Evolutionary conservation across 140 eudicot species (phyloP).

Genomic region (Ambrosia hybrid): DNA sequence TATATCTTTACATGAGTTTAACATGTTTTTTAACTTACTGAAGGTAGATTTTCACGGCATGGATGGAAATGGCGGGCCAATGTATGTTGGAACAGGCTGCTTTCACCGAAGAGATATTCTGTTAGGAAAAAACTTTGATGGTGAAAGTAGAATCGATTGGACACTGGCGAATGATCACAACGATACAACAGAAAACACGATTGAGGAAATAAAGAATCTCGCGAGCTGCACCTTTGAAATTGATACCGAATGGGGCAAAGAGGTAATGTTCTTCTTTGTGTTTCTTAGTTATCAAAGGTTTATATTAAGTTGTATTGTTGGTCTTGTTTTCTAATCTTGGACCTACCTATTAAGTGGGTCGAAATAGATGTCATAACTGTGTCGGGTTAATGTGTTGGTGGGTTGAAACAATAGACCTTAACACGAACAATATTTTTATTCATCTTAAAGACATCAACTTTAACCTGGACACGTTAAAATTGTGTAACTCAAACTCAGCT

Average conservation of each 20-base stretch:
- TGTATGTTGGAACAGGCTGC: constrained; percentile 82
- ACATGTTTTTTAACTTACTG: neutral
- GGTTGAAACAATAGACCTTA: neutral
- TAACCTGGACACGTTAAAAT: neutral
- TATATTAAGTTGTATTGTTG: too few relatives aligned
- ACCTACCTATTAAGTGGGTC: too few relatives aligned
- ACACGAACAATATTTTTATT: too few relatives aligned
- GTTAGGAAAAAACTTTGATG: constrained; percentile 49
- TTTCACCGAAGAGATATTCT: constrained; percentile 77
- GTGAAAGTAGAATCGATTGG: constrained; percentile 45
- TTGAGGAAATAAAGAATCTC: constrained; percentile 36
- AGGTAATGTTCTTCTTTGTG: constrained; percentile 37
- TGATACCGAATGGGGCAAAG: constrained; percentile 77
- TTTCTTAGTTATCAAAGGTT: neutral
- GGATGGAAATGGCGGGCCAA: constrained; percentile 83
- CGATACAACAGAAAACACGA: constrained; percentile 18
- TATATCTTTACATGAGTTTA: neutral
- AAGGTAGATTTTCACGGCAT: constrained; percentile 43
- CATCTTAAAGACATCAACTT: too few relatives aligned
- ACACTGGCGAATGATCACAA: constrained; percentile 18
- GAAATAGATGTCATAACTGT: too few relatives aligned
- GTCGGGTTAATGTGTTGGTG: neutral
- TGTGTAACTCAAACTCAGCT: neutral
- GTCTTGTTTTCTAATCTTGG: too few relatives aligned
- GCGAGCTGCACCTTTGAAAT: constrained; percentile 70